These are phyloP conservation scores for Takakia lepidozioides DNA, from an alignment of 225 moss, liverwort and hornwort genomes.

Conservation along the genomic window DNA sequence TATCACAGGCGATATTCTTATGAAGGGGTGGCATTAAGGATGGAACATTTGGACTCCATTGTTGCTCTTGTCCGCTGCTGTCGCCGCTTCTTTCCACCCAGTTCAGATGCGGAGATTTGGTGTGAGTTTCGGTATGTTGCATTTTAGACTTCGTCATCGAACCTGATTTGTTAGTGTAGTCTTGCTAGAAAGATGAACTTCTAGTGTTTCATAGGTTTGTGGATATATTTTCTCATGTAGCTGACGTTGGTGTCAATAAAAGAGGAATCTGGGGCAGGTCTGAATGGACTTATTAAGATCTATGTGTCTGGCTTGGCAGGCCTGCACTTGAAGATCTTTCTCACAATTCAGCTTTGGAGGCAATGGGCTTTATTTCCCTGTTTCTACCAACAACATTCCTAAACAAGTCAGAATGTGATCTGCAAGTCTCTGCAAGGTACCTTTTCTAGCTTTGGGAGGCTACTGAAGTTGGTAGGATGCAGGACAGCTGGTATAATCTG, in stretches of 20 bases:
- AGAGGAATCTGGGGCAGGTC: background rate
- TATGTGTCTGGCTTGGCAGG: slow-evolving; percentile 26
- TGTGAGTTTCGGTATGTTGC: slow-evolving; percentile 60
- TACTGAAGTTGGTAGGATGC: no score
- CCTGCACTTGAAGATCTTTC: slow-evolving; percentile 63
- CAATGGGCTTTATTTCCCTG: slow-evolving; percentile 71
- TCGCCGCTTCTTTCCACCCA: slow-evolving; percentile 58
- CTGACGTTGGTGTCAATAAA: background rate
- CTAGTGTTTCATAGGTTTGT: background rate
- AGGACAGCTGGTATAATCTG: no score
- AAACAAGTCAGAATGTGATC: slow-evolving; percentile 26
- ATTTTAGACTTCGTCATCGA: no score
- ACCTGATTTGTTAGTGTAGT: no score
- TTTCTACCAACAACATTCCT: slow-evolving; percentile 52
- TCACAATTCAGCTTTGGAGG: slow-evolving; percentile 75
- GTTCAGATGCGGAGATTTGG: slow-evolving; percentile 68
- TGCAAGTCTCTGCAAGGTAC: slow-evolving; percentile 48
- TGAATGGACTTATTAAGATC: background rate
- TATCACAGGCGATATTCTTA: slow-evolving; percentile 78
- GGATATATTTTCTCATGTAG: background rate
- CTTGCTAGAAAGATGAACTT: no score
- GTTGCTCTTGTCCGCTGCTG: slow-evolving; percentile 43
- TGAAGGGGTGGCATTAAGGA: slow-evolving; percentile 57
- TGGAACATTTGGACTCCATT: slow-evolving; percentile 50
- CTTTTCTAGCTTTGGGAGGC: background rate